Evolutionary conservation across 2,329 filamentous ascomycete species (phyloP).

Genomic region (Diaporthe caulivora): DNA sequence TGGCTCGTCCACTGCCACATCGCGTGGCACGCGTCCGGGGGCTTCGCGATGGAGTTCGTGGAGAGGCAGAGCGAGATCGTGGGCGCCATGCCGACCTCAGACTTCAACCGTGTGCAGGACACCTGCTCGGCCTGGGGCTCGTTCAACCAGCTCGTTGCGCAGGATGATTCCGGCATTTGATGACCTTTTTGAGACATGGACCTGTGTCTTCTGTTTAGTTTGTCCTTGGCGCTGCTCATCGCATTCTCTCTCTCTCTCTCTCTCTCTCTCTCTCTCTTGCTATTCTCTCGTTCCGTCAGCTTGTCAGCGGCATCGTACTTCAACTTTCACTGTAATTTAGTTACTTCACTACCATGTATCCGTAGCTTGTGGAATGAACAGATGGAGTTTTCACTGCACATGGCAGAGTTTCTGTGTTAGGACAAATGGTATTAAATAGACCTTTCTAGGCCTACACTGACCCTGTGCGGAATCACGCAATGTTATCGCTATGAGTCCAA

Average conservation of each 20-base stretch:
- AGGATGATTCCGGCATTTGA: slow-evolving; percentile 44
- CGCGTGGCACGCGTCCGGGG: slow-evolving; percentile 50
- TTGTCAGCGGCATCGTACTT: background rate
- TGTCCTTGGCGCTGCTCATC: too few relatives aligned
- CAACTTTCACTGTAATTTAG: background rate
- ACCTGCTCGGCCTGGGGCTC: slow-evolving; percentile 39
- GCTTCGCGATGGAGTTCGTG: slow-evolving; percentile 53
- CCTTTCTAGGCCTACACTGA: background rate
- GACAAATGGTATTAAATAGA: background rate
- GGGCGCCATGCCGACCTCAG: slow-evolving; percentile 8
- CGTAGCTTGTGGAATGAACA: background rate
- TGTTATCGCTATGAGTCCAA: background rate
- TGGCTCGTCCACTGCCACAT: slow-evolving; percentile 49
- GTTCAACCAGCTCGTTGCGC: slow-evolving; percentile 39
- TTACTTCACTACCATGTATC: background rate
- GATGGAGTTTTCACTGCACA: background rate
- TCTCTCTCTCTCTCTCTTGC: too few relatives aligned
- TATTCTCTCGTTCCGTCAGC: slow-evolving; percentile 1
- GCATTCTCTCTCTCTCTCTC: background rate
- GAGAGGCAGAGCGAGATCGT: slow-evolving; percentile 45
- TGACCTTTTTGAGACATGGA: background rate
- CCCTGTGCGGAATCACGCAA: background rate
- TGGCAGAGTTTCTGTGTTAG: background rate
- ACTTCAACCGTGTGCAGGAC: slow-evolving; percentile 40
- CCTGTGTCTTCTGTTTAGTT: background rate